These are phyloP conservation scores for Candolleomyces aberdarensis DNA, from an alignment of 768 basidiomycete genomes.

Conservation along the genomic window DNA sequence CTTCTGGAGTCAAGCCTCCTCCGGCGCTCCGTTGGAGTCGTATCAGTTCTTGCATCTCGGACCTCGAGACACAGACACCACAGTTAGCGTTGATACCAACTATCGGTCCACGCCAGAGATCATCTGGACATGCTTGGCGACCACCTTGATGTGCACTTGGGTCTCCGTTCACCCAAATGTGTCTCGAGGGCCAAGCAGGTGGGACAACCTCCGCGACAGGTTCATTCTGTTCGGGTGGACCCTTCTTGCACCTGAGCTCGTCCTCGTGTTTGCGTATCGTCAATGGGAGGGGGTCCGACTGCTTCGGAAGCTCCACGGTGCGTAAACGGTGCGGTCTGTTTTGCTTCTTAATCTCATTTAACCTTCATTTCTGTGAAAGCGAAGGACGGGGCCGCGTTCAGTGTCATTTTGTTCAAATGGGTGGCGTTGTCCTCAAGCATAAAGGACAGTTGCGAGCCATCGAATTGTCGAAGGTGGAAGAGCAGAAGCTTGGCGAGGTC, in stretches of 20 bases:
- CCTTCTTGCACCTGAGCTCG: no score
- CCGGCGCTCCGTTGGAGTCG: no score
- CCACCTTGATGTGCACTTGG: slow-evolving; percentile 10
- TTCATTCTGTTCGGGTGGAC: no score
- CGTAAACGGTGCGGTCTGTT: no score
- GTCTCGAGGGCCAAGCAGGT: background rate
- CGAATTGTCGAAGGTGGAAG: background rate
- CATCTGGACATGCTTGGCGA: slow-evolving; percentile 8
- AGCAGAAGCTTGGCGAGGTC: background rate
- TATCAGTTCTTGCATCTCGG: no score
- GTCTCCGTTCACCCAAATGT: slow-evolving; percentile 11
- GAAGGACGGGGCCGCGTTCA: slow-evolving; percentile 3
- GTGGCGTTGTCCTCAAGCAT: slow-evolving; percentile 4
- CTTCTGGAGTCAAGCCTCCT: no score
- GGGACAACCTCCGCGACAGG: no score
- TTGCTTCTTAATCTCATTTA: background rate
- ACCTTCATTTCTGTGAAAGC: background rate
- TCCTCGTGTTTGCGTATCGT: no score
- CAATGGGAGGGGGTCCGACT: no score
- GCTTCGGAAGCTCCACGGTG: no score
- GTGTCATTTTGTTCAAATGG: slow-evolving; percentile 9
- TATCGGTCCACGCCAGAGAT: slow-evolving; percentile 5
- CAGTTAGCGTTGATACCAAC: background rate
- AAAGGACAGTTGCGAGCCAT: background rate
- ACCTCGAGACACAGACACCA: no score